Evolutionary conservation across 805 yeast species (phyloP).

Genomic region (Ascoidea rubescens): DNA sequence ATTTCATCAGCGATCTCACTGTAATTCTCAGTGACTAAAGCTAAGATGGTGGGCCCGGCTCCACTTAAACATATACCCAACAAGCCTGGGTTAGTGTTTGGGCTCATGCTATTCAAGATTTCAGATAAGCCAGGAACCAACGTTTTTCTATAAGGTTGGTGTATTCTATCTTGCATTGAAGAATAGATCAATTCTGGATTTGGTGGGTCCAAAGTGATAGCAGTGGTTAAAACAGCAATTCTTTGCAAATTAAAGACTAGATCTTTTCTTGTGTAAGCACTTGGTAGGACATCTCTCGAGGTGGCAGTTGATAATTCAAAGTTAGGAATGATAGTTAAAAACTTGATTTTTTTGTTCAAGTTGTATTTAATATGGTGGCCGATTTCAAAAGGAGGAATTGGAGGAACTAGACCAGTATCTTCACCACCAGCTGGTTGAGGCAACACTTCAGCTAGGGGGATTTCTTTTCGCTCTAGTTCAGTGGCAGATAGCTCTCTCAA

Average conservation of each 20-base stretch:
- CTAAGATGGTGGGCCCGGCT: slow-evolving; percentile 95
- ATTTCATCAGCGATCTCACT: slow-evolving; percentile 74
- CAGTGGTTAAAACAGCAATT: slow-evolving; percentile 82
- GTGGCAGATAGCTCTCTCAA: slow-evolving; percentile 63
- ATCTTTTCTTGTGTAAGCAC: slow-evolving; percentile 63
- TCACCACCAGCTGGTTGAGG: slow-evolving; percentile 65
- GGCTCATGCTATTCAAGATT: slow-evolving; percentile 68
- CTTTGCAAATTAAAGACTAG: slow-evolving; percentile 89
- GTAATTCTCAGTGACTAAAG: slow-evolving; percentile 81
- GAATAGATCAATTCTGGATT: slow-evolving; percentile 74
- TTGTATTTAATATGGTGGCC: slow-evolving; percentile 82
- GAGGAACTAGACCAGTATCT: slow-evolving; percentile 56
- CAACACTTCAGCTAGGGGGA: slow-evolving; percentile 74
- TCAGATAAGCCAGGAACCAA: slow-evolving; percentile 85
- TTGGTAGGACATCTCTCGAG: slow-evolving; percentile 82
- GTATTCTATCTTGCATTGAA: slow-evolving; percentile 93
- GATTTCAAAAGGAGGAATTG: slow-evolving; percentile 72
- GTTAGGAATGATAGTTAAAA: slow-evolving; percentile 84
- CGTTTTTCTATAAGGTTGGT: slow-evolving; percentile 91
- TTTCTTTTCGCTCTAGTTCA: slow-evolving; percentile 63
- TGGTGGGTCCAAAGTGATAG: slow-evolving; percentile 76
- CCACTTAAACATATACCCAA: slow-evolving; percentile 93
- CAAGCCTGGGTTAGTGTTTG: slow-evolving; percentile 69
- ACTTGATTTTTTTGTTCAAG: slow-evolving; percentile 72
- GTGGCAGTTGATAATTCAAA: slow-evolving; percentile 91